Evolutionary conservation across 1,284 basidiomycete species (phyloP).

Genomic region (Rhodotorula sp.): DNA sequence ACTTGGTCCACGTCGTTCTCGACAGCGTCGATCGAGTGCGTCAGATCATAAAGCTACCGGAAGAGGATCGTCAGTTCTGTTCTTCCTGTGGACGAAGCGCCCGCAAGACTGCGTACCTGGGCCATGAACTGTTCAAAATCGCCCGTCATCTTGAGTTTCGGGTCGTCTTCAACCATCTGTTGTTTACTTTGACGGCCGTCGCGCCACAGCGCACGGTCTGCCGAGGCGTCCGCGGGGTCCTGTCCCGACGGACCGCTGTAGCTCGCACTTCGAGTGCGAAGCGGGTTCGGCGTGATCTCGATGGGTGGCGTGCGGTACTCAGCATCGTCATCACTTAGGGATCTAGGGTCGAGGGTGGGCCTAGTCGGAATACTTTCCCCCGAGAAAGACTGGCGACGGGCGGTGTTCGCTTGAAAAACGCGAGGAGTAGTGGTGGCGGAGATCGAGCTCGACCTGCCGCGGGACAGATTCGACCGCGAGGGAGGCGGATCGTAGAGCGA

Average conservation of each 20-base stretch:
- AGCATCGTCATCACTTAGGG: conserved; percentile 14
- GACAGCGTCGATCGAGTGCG: conserved; percentile 16
- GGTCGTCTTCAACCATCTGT: conserved; percentile 9
- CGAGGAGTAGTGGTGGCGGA: conserved; percentile 6
- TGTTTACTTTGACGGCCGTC: conserved; percentile 25
- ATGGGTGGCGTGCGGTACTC: background rate
- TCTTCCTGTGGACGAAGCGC: too few species aligned
- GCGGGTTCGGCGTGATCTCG: background rate
- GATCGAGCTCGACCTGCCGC: conserved; percentile 17
- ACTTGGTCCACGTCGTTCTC: conserved; percentile 10
- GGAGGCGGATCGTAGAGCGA: conserved; percentile 16
- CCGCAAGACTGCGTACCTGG: background rate
- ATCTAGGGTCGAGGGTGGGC: background rate
- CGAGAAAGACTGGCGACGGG: conserved; percentile 5
- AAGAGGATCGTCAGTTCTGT: background rate
- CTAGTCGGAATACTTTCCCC: background rate
- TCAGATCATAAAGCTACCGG: conserved; percentile 28
- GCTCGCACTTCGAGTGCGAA: background rate
- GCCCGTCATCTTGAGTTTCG: background rate
- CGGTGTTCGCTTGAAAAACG: background rate
- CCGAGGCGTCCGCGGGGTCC: conserved; percentile 6
- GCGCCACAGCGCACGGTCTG: conserved; percentile 4
- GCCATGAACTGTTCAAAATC: conserved; percentile 26
- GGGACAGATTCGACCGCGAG: background rate
- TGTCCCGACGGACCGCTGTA: background rate